Evolutionary conservation across 2,329 filamentous ascomycete species (phyloP), one percentile per base, ranked within the genome.

Genomic region (Diaporthe vaccinii): DNA sequence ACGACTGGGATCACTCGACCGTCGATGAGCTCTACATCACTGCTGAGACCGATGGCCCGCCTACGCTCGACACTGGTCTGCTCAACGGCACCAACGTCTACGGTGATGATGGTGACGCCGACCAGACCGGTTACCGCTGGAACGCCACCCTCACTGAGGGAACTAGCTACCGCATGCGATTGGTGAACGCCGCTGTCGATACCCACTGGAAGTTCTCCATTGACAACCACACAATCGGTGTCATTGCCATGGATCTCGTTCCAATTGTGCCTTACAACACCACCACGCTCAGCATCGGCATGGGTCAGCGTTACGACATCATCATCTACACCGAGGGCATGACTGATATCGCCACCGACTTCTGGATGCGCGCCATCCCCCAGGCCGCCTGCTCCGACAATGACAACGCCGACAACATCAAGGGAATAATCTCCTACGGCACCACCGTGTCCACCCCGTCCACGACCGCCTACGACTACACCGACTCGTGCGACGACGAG

Each of bases 1-100:
- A 86, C 22, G 91, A 93, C 78, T 92, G 90, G 89, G 86, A 86
- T 76, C 87, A 89, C 74, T 76, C 76, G 12, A 86, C 85, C 0
- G 83, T 84, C 2, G 84, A 86, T 53, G 78, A 85, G 73, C 78
- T 86, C 1, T 84, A 81, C 57, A 51, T 73, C 2, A 14, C 59
- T 5, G 82, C 84, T 6, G 75, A 82, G 73, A 75, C 75, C 1
- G 59, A 10, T 14, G 82, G 81, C 0, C 84, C 85, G 1, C 85
- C 85, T 0, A 77, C 77, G 1, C 39, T 76, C 0, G 83, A 87
- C 28, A 91, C 84, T 82, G 84, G 85, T 0, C 84, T 87, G 12
- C 85, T 87, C 74, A 87, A 87, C 78, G 85, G 85, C 14, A 86
- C 84, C 3, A 85, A 85, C 67, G 80, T 84, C 17, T 86, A 80